Percentiles rank a stretch among this genome's conserved stretches.
phyloP scores from a whole-genome alignment of 2,329 filamentous ascomycete species.

The Sclerotinia subarctica region DNA sequence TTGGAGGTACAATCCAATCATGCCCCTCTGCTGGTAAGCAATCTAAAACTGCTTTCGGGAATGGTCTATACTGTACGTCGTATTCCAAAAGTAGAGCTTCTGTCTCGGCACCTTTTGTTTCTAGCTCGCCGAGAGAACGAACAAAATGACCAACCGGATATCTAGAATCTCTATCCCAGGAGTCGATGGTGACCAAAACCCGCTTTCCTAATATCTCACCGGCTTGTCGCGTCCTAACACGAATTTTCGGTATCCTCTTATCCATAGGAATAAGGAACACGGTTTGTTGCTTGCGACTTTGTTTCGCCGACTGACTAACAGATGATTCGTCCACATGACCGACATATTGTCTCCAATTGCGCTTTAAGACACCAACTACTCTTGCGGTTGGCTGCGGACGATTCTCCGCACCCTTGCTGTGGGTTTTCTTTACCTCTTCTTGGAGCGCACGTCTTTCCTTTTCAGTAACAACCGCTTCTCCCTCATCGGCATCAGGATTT shows the following conservation, averaged over 20 bases:
- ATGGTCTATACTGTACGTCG: conserved; percentile 96
- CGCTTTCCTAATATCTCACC: conserved; percentile 86
- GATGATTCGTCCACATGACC: conserved; percentile 90
- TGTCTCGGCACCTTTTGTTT: conserved; percentile 96
- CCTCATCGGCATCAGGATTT: conserved; percentile 80
- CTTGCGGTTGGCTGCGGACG: conserved; percentile 85
- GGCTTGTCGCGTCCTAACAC: conserved; percentile 86
- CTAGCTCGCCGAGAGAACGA: conserved; percentile 84
- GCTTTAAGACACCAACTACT: conserved; percentile 87
- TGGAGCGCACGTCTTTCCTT: conserved; percentile 82
- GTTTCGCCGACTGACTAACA: conserved; percentile 67
- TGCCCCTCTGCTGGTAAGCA: conserved; percentile 90
- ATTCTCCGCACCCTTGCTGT: conserved; percentile 72
- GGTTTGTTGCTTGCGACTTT: conserved; percentile 81
- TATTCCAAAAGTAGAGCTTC: conserved; percentile 92
- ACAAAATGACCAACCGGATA: conserved; percentile 94
- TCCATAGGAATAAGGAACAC: conserved; percentile 98
- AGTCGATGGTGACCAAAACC: conserved; percentile 87
- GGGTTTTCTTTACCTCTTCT: conserved; percentile 84
- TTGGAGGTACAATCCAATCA: conserved; percentile 86
- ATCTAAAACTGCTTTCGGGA: conserved; percentile 91
- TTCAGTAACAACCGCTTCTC: conserved; percentile 76
- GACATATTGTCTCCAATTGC: conserved; percentile 98
- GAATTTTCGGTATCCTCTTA: conserved; percentile 94
- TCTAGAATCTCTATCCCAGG: conserved; percentile 89